phyloP scores from a whole-genome alignment of 352 stramenopile genomes.

The Pythium plurisporium region DNA sequence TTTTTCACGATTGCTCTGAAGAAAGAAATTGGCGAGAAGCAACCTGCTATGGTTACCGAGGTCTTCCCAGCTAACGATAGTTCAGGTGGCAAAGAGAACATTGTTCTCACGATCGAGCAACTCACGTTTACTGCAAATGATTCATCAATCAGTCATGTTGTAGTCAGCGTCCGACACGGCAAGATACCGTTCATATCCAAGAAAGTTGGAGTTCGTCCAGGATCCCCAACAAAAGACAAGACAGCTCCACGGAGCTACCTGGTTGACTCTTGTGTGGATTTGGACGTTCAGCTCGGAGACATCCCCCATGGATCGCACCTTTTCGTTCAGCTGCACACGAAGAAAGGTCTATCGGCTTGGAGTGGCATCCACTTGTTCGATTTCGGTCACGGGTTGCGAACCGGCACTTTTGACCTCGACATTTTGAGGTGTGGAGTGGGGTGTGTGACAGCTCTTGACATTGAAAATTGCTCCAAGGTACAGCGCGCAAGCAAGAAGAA shows the following conservation, averaged over 20 bases:
- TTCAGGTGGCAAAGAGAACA: not conserved
- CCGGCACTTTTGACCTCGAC: conserved; percentile 42
- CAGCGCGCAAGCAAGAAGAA: conserved; percentile 28
- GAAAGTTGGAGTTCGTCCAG: conserved; percentile 11
- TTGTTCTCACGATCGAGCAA: conserved; percentile 8
- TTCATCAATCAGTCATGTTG: conserved; percentile 5
- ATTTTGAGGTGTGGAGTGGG: conserved; percentile 25
- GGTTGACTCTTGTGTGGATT: conserved; percentile 14
- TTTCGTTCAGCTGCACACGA: conserved; percentile 49
- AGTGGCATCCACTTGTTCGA: conserved; percentile 75
- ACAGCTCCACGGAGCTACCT: conserved; percentile 1
- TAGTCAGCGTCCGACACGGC: conserved; percentile 30
- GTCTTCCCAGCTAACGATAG: conserved; percentile 17
- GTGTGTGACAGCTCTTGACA: conserved; percentile 54
- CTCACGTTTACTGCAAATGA: conserved; percentile 2
- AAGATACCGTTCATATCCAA: conserved; percentile 21
- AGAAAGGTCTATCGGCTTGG: conserved; percentile 45
- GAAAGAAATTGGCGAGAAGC: not conserved
- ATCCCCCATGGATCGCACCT: conserved; percentile 77
- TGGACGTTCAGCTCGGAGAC: conserved; percentile 43
- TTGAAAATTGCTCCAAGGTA: conserved; percentile 62
- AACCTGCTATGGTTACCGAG: not conserved
- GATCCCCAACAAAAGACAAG: conserved; percentile 24
- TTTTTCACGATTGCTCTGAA: conserved; percentile 47
- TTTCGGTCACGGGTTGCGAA: conserved; percentile 69